Evolutionary conservation across 2,329 filamentous ascomycete species (phyloP), one percentile per base, ranked within the genome.

Genomic region (Pseudogymnoascus sp.): DNA sequence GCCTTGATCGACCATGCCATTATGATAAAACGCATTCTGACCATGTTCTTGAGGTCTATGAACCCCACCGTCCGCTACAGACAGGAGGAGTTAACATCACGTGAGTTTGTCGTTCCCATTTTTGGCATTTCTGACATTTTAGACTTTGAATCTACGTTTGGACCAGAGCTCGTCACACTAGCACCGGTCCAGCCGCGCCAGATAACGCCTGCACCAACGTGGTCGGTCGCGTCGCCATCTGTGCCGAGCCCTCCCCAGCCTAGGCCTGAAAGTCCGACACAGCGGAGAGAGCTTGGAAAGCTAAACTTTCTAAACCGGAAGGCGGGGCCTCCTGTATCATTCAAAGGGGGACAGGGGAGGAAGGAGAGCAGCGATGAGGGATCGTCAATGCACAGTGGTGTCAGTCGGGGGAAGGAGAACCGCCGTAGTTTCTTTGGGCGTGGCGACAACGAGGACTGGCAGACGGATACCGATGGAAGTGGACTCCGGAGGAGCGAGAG

Each of bases 1-100:
- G 89, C 90, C 0, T 79, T 97, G 28, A 81, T 95, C 39, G 94
- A 97, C 68, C 92, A 97, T 72, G 90, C 90, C 2, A 81, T 95
- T 62, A 86, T 90, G 72, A 84, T 97, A 67, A 91, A 92, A 75
- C 85, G 90, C 64, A 92, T 90, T 67, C 74, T 97, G 63, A 78
- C 78, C 3, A 79, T 85, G 66, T 89, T 90, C 71, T 79, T 80
- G 61, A 83, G 81, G 57, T 65, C 66, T 75, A 80, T 73, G 37
- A 83, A 81, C 72, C 82, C 77, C 71, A 79, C 75, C 72, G 83
- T 82, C 71, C 77, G 73, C 66, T 76, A 73, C 63, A 76, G 75
- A 45, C 76, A 82, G 30, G 79, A 82, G 68, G 83, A 88, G 69
- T 76, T 90, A 34, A 77, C 81, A 62, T 77, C 77, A 72, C 79